Base-by-base conservation (phyloP, 108 stramenopile species). In the Aurantiochytrium sp. region DNA sequence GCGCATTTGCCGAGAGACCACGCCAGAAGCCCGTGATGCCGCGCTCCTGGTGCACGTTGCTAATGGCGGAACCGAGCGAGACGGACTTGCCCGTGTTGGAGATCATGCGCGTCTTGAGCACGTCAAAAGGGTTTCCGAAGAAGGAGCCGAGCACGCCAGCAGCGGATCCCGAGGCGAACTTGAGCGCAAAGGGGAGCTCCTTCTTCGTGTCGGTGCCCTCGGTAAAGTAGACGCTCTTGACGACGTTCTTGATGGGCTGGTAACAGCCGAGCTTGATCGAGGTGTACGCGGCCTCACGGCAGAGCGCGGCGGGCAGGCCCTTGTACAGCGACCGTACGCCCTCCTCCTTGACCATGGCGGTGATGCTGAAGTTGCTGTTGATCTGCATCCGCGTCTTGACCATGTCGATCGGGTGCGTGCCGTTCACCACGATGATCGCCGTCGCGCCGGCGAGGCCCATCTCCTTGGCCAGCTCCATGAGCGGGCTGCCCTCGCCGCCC, bases 341-440 rank as follows among this genome's bases (percentile, higher is more conserved):
- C 90, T 97, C 97, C 29, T 94, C 89, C 47, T 91, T 89, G 28
- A 94, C 92, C 44, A 96, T 94, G 90, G 93, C 95, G 10, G 49
- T 16, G 23, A 83, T 83, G 49, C 51, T 83, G 3, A 83, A 83
- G 49, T 53, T 57, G 28, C 96, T 96, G 23, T 92, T 91, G 19
- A 96, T 96, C 92, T 98, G 97, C 95, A 98, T 96, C 42, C 97
- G 93, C 55, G 96, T 97, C 91, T 97, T 97, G 28, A 97, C 96
- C 59, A 96, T 96, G 92, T 97, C 96, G 87, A 96, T 96, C 19
- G 97, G 97, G 87, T 97, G 97, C 87, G 96, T 96, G 93, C 96
- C 95, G 44, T 94, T 92, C 29, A 96, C 96, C 19, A 96, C 95
- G 73, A 96, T 96, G 43, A 97, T 95, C 69, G 96, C 96, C 53